Evolutionary conservation across 2,329 filamentous ascomycete species (phyloP), one percentile per base, ranked within the genome.

Genomic region (Monosporascus sp.): DNA sequence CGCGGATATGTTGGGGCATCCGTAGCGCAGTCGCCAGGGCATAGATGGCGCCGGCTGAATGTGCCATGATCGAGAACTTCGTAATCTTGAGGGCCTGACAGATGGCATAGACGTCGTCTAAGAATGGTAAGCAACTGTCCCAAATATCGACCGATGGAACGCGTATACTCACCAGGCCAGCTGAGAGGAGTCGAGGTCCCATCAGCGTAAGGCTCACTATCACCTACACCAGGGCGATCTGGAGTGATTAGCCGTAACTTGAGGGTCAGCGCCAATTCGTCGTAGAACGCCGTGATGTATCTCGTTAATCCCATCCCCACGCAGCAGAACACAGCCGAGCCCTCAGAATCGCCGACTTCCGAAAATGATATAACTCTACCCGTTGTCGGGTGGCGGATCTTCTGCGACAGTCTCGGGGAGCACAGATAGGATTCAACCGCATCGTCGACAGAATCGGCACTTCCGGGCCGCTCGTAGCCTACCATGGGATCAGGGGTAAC

Each of bases 21-120:
- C 94, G 89, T 45, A 99, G 77, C 0, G 94, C 94, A 0, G 94
- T 97, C 0, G 94, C 94, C 18, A 99, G 81, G 2, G 94, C 94
- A 67, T 99, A 99, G 50, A 99, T 96, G n/a, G 94, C 93, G 17
- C 94, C 94, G 1, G 94, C 94, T 1, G 93, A 97, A 70, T 99
- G 94, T 2, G 94, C 94, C 2, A 99, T 80, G 20, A 99, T 89
- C 7, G 93, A 97, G 67, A 99, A 99, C 61, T 96, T 96, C 11
- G 87, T 94, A 58, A 99, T 95, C 62, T 90, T 92, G 45, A 99
- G 79, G 15, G 88, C 79, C 65, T 96, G 90, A 69, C 94, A 99
- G 54, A 99, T 96, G 50, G 92, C 87, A 55, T 95, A 89, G 15
- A 99, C 90, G 70, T 99, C 94, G 65, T 83, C 80, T 82, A 54